phyloP scores from a whole-genome alignment of 176 grass and related monocot genomes.

The Musa itinerans region DNA sequence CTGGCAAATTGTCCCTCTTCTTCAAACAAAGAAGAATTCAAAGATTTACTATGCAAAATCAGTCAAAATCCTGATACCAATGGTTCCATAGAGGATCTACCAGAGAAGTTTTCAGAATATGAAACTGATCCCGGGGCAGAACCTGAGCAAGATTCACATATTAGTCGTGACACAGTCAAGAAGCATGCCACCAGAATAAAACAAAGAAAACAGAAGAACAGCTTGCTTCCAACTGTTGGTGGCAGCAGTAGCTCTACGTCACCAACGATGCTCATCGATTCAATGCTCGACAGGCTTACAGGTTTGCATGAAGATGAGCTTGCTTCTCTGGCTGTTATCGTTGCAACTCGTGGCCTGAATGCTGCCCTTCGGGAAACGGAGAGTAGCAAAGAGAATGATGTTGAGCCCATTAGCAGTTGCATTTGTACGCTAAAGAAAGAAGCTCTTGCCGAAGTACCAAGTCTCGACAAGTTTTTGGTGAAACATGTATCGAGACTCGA shows the following conservation, averaged over 20 bases:
- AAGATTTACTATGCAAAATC: constrained; percentile 62
- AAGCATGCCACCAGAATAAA: constrained; percentile 10
- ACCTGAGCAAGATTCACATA: not conserved
- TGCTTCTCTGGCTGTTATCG: constrained; percentile 73
- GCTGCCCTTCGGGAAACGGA: constrained; percentile 64
- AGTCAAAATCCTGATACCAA: constrained; percentile 67
- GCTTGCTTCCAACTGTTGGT: constrained; percentile 29
- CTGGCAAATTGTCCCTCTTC: constrained; percentile 47
- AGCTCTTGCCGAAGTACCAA: constrained; percentile 21
- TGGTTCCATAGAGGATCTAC: constrained; percentile 18
- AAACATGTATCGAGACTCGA: constrained; percentile 54
- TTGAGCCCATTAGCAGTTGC: not conserved
- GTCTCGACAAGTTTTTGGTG: constrained; percentile 66
- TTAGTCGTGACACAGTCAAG: constrained; percentile 12
- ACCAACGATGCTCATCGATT: constrained; percentile 34
- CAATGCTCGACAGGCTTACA: constrained; percentile 68
- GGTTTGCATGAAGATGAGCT: constrained; percentile 72
- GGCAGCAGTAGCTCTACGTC: constrained; percentile 20
- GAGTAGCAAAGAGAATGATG: constrained; percentile 27
- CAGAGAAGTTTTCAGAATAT: constrained; percentile 26
- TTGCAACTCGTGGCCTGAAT: constrained; percentile 84
- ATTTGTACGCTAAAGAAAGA: constrained; percentile 19
- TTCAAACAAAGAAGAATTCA: constrained; percentile 62
- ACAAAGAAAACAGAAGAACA: constrained; percentile 13
- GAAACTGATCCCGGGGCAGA: constrained; percentile 4